A percentile compares a stretch with the other conserved stretches of the same genome.
phyloP scores from a whole-genome alignment of 257 asterid genomes.

The Solanum paucissectum region DNA sequence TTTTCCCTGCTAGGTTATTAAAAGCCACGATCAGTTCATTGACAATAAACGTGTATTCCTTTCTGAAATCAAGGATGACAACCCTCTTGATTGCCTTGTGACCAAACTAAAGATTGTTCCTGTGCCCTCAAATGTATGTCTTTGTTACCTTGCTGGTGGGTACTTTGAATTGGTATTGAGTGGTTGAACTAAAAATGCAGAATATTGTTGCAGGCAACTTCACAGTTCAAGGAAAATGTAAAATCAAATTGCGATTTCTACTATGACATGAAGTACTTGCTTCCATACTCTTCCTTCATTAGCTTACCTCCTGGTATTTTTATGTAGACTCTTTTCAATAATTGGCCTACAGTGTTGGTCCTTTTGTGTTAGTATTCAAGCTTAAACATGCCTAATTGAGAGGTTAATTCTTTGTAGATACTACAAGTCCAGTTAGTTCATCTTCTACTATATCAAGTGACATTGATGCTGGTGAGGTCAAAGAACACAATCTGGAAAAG shows the following conservation, averaged over 20 bases:
- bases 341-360: neutral
- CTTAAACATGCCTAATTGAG: neutral
- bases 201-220: constrained; percentile 24
- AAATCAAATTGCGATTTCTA: constrained; percentile 36
- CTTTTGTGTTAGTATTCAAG: neutral
- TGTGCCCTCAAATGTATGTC: constrained; percentile 13
- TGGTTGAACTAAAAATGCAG: neutral
- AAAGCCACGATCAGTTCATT: constrained; percentile 8
- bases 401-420: constrained; percentile 18
- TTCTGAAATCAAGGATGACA: constrained; percentile 32
- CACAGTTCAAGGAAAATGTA: constrained; percentile 1
- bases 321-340: neutral
- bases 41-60: constrained; percentile 18
- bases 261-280: constrained; percentile 46
- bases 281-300: constrained; percentile 54
- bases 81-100: constrained; percentile 15
- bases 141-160: neutral
- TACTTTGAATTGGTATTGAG: neutral
- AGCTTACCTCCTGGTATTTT: constrained; percentile 38
- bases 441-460: constrained; percentile 58
- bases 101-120: constrained; percentile 7
- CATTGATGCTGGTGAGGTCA: constrained; percentile 14
- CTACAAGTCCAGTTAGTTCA: constrained; percentile 15
- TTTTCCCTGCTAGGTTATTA: constrained; percentile 16
- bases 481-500: constrained; percentile 21